phyloP scores from a whole-genome alignment of 176 grass and related monocot species.

The Eragrostis nindensis region DNA sequence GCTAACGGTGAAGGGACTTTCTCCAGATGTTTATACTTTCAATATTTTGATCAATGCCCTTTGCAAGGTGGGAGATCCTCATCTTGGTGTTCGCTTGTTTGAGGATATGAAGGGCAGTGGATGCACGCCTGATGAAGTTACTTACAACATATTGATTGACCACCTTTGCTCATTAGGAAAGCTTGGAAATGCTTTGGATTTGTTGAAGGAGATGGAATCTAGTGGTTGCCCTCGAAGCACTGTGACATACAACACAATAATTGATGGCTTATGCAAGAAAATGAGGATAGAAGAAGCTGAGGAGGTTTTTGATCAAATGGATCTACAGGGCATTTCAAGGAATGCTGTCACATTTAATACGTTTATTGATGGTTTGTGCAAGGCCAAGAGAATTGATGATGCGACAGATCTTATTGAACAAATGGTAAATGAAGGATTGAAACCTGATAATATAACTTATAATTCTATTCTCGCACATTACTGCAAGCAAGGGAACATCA shows the following conservation, averaged over 20 bases:
- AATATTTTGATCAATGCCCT: conserved; percentile 85
- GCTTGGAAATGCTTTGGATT: conserved; percentile 67
- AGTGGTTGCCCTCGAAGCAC: conserved; percentile 61
- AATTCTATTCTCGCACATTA: conserved; percentile 89
- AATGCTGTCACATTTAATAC: conserved; percentile 78
- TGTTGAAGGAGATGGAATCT: conserved; percentile 92
- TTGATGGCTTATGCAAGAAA: conserved; percentile 87
- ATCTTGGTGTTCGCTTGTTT: conserved; percentile 77
- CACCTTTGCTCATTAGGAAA: conserved; percentile 68
- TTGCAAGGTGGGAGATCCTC: conserved; percentile 68
- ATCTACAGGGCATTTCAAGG: conserved; percentile 73
- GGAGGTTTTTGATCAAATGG: conserved; percentile 90
- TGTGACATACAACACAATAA: conserved; percentile 83
- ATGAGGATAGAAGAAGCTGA: conserved; percentile 85
- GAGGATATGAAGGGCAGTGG: conserved; percentile 89
- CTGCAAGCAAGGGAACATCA: conserved; percentile 86
- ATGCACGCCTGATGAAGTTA: conserved; percentile 77
- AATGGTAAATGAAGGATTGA: conserved; percentile 73
- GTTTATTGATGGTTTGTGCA: conserved; percentile 83
- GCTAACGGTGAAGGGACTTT: conserved; percentile 67
- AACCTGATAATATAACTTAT: conserved; percentile 84
- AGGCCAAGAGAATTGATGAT: conserved; percentile 68
- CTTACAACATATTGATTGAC: conserved; percentile 85
- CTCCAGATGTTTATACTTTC: conserved; percentile 85
- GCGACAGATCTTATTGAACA: conserved; percentile 76